A percentile compares a stretch with the other conserved stretches of the same genome.
Evolutionary conservation across 2,329 filamentous ascomycete genomes (phyloP).

Genomic region (Trichoderma simmonsii): DNA sequence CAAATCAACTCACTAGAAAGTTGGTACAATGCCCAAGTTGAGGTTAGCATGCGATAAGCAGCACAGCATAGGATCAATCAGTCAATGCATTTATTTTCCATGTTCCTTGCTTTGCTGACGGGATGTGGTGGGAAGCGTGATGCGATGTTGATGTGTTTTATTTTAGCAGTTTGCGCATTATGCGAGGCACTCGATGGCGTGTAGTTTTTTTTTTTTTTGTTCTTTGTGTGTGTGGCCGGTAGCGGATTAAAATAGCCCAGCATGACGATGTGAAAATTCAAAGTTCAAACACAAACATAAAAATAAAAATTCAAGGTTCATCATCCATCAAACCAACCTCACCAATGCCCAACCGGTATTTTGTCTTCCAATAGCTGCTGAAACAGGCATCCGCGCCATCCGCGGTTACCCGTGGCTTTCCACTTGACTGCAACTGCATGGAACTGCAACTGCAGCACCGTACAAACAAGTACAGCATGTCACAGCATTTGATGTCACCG

Average conservation of each 20-base stretch:
- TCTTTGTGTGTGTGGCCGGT: neutral
- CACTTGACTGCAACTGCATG: neutral
- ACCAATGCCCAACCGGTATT: neutral
- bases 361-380: neutral
- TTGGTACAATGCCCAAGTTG: neutral
- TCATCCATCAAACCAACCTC: neutral
- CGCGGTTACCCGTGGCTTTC: constrained; percentile 16
- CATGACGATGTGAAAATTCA: neutral
- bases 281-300: neutral
- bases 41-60: neutral
- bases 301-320: neutral
- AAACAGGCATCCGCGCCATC: neutral
- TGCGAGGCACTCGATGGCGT: neutral
- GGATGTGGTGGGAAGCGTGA: neutral
- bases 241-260: neutral
- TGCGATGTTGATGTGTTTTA: neutral
- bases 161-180: neutral
- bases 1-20: neutral
- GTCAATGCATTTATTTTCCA: neutral
- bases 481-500: neutral
- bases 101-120: neutral
- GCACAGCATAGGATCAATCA: neutral
- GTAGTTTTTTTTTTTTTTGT: neutral
- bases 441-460: neutral
- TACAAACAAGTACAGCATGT: neutral